Evolutionary conservation across 164 flowering plant species (phyloP), one percentile per base, ranked within the genome.

Genomic region (Magnolia sinica): DNA sequence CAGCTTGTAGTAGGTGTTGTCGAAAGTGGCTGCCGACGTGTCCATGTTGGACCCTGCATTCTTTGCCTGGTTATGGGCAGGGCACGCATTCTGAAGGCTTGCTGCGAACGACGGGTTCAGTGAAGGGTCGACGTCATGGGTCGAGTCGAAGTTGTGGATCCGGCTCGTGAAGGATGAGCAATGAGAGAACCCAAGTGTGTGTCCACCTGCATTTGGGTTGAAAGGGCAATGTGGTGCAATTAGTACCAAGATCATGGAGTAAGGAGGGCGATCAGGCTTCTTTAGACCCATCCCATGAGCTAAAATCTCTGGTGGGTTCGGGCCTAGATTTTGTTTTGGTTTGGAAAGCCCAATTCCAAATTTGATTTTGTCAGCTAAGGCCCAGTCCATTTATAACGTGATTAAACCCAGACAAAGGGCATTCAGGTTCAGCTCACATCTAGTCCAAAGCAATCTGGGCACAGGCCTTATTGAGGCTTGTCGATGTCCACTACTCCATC

Each of bases 141-240:
- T 79, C 76, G 86, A 2, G 73, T 84, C 80, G 84, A 94, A 94
- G 82, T 85, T 90, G 89, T 89, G 96, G 86, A 94, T 89, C 75
- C 98, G 82, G 86, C 86, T 89, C 71, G 87, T 87, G 84, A 94
- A 94, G 5, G 98, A 94, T 37, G 95, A 92, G 50, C 97, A 94
- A 73, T 92, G 97, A 61, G 98, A 75, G 81, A 94, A 92, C 3
- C 98, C 98, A 0, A 94, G 88, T 1, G 96, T 91, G 85, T 92
- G 98, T 0, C 93, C 97, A 52, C 98, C 98, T 92, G 77, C 76
- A 79, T 23, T 69, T 80, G 63, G 23, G 63, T 66, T 19, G 22
- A 27, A 49, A 31, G 29, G 22, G 22, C 23, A 63, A 24, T 27
- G 61, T 66, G 29, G 68, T 70, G 59, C 55, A 11, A 22, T 75